These are phyloP conservation scores for Cardamine occulta DNA, from an alignment of 345 rosid species.

Conservation along the genomic window DNA sequence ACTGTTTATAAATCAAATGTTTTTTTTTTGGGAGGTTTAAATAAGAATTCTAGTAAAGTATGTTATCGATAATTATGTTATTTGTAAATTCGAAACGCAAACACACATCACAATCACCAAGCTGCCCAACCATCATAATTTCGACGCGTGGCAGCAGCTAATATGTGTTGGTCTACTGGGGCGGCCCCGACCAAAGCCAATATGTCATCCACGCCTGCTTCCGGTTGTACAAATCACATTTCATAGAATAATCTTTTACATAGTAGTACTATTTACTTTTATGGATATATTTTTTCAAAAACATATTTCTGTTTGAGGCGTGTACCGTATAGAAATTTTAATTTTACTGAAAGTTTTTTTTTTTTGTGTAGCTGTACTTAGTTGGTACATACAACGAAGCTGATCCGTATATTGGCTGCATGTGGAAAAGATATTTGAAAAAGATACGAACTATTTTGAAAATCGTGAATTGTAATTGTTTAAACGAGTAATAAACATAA, in stretches of 20 bases:
- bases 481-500: background rate
- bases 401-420: constrained; percentile 19
- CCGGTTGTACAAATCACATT: background rate
- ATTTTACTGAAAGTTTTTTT: background rate
- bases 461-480: background rate
- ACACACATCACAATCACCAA: background rate
- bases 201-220: background rate
- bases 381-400: constrained; percentile 19
- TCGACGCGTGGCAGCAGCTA: constrained; percentile 4
- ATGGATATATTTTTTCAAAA: background rate
- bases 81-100: background rate
- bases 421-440: constrained; percentile 7
- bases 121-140: background rate
- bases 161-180: background rate
- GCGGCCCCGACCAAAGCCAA: constrained; percentile 17
- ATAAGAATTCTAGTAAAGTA: too few relatives aligned
- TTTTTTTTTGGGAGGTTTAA: too few relatives aligned
- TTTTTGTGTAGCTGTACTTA: constrained; percentile 26
- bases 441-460: background rate
- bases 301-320: background rate
- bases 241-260: background rate
- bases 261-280: background rate
- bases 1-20: too few relatives aligned
- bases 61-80: too few relatives aligned
- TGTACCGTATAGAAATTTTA: background rate